Evolutionary conservation across 169 alveolate genomes (phyloP).

Genomic region (Amoebophrya sp.): DNA sequence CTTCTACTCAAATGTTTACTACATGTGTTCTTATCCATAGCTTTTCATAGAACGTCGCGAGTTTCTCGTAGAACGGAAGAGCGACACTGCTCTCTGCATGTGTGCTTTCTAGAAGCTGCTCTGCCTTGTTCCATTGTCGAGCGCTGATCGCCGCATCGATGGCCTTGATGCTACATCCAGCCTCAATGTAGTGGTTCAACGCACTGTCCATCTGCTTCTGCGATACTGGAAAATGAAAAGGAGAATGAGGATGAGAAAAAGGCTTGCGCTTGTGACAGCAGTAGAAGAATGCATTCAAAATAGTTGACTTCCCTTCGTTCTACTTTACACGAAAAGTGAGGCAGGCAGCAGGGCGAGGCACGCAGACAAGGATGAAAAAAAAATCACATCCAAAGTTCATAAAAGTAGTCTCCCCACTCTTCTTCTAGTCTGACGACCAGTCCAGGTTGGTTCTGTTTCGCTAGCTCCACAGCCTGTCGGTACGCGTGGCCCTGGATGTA

Average conservation of each 20-base stretch:
- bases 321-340: too few species aligned
- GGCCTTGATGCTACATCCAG: conserved; percentile 74
- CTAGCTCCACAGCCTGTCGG: conserved; percentile 65
- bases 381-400: conserved; percentile 30
- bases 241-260: neutral
- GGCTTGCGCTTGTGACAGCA: neutral
- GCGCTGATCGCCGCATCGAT: conserved; percentile 83
- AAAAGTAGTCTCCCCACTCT: conserved; percentile 82
- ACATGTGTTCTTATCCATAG: too few species aligned
- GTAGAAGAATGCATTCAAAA: neutral
- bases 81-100: neutral
- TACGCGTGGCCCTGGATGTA: conserved; percentile 57
- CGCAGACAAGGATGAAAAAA: neutral
- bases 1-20: too few species aligned
- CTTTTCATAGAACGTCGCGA: neutral
- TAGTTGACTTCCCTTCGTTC: neutral
- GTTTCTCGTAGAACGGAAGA: neutral
- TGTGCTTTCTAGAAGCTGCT: conserved; percentile 58
- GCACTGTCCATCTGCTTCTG: conserved; percentile 76
- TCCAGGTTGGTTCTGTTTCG: conserved; percentile 65
- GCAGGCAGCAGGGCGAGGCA: neutral
- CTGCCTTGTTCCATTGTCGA: conserved; percentile 84
- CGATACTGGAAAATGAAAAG: conserved; percentile 44
- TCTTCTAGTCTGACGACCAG: conserved; percentile 72
- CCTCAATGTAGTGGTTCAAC: conserved; percentile 81